A percentile compares a stretch with the other conserved stretches of the same genome.
phyloP scores from a whole-genome alignment of 352 stramenopile genomes.

The Phytophthora hibernalis region DNA sequence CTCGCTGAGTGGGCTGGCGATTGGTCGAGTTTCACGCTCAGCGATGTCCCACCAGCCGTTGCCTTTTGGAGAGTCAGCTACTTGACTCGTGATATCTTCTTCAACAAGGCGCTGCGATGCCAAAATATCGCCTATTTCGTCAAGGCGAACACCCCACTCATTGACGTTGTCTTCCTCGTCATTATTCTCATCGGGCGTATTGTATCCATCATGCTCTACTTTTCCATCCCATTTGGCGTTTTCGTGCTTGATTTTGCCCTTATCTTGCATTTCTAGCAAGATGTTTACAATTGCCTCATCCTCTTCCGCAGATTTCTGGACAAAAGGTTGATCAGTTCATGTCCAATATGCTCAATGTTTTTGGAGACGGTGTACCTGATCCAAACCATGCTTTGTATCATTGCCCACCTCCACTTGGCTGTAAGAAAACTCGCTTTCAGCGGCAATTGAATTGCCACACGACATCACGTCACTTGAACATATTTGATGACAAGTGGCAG shows the following conservation, averaged over 20 bases:
- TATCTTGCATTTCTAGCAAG: conserved; percentile 56
- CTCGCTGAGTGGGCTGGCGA: conserved; percentile 50
- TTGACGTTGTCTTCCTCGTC: conserved; percentile 30
- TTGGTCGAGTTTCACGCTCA: conserved; percentile 33
- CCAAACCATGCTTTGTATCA: neutral
- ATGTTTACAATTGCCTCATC: conserved; percentile 61
- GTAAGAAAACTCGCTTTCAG: conserved; percentile 58
- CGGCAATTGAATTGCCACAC: conserved; percentile 56
- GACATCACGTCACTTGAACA: conserved; percentile 32
- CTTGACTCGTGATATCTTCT: conserved; percentile 12
- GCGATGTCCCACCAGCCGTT: conserved; percentile 67
- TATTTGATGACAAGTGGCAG: conserved; percentile 5
- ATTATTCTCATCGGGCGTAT: conserved; percentile 25
- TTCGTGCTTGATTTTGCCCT: conserved; percentile 12
- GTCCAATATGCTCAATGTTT: conserved; percentile 5
- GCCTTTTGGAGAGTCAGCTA: conserved; percentile 12
- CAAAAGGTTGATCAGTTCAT: conserved; percentile 2
- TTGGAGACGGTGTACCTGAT: conserved; percentile 25
- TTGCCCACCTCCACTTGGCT: conserved; percentile 46
- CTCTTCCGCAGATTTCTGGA: conserved; percentile 38
- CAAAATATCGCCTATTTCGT: conserved; percentile 78
- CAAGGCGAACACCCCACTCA: conserved; percentile 31
- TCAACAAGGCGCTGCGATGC: conserved; percentile 57
- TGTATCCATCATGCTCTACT: conserved; percentile 27
- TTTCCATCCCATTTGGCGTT: conserved; percentile 27